A percentile compares a stretch with the other conserved stretches of the same genome.
Conservation (phyloP, 441 rosid species). For the Erysimum cheiri region DNA sequence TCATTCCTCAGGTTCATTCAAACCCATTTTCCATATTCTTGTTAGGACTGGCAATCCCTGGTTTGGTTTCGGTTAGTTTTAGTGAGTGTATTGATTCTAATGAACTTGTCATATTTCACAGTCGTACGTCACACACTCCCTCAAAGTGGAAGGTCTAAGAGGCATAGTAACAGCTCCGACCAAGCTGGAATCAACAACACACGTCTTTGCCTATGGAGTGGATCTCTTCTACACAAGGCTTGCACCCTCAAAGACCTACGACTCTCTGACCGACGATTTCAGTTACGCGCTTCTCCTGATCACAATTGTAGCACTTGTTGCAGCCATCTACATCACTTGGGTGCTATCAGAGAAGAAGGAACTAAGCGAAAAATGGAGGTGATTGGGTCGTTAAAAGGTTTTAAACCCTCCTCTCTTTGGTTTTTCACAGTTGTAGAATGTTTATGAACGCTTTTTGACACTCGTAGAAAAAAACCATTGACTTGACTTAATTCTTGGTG, state of each 20-base stretch:
- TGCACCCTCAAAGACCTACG: slow-evolving; percentile 98
- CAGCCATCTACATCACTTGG: slow-evolving; percentile 91
- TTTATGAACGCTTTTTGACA: slow-evolving; percentile 27
- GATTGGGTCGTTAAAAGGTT: slow-evolving; percentile 29
- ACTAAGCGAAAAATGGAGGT: slow-evolving; percentile 92
- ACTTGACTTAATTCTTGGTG: slow-evolving; percentile 26
- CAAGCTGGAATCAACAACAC: slow-evolving; percentile 94
- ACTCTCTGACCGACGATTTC: slow-evolving; percentile 97
- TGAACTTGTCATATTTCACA: slow-evolving; percentile 45
- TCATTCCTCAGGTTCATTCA: slow-evolving; percentile 78
- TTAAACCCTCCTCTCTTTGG: slow-evolving; percentile 8
- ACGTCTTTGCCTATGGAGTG: slow-evolving; percentile 86
- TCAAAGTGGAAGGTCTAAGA: slow-evolving; percentile 85
- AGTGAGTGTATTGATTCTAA: slow-evolving; percentile 1
- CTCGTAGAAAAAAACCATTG: slow-evolving; percentile 29
- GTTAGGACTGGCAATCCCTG: slow-evolving; percentile 3
- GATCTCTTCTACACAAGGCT: slow-evolving; percentile 94
- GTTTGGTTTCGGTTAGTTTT: background rate
- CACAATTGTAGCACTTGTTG: slow-evolving; percentile 86
- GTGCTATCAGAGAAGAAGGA: slow-evolving; percentile 92
- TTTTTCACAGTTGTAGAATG: slow-evolving; percentile 37
- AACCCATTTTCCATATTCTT: background rate
- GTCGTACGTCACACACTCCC: slow-evolving; percentile 86
- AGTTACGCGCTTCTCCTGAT: slow-evolving; percentile 92
- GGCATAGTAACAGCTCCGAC: slow-evolving; percentile 87